These are phyloP conservation scores for Penicillium sp. DNA, from an alignment of 2,329 filamentous ascomycete genomes.

Conservation along the genomic window DNA sequence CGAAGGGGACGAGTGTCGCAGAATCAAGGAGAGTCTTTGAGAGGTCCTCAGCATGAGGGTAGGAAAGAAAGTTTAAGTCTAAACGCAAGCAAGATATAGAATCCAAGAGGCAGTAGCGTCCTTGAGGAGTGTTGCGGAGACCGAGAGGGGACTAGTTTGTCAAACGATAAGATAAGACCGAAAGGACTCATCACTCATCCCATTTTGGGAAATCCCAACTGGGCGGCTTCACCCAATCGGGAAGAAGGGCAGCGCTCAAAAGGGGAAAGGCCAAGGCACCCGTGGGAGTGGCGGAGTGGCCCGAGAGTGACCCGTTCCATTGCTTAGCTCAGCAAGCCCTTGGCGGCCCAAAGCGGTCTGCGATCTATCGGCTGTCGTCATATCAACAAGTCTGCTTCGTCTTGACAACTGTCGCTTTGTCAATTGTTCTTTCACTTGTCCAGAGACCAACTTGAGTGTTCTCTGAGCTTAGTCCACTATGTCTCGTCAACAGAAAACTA, in stretches of 20 bases:
- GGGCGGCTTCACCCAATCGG: neutral
- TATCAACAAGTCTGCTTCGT: slow-evolving; percentile 10
- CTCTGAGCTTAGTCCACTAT: slow-evolving; percentile 1
- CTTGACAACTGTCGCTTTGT: neutral
- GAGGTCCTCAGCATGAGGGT: neutral
- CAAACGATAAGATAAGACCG: neutral
- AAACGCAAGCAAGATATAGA: too few species aligned
- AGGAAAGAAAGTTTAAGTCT: neutral
- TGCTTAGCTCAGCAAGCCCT: neutral
- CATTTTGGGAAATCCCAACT: too few species aligned
- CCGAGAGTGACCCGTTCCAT: neutral
- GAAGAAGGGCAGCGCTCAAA: too few species aligned
- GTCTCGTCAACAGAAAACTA: slow-evolving; percentile 7
- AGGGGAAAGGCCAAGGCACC: too few species aligned
- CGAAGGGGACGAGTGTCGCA: neutral
- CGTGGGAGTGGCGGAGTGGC: too few species aligned
- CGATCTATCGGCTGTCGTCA: slow-evolving; percentile 4
- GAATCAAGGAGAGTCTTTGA: neutral
- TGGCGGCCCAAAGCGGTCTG: neutral
- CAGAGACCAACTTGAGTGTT: too few species aligned
- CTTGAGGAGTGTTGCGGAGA: too few species aligned
- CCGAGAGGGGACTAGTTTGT: neutral
- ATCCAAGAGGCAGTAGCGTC: too few species aligned
- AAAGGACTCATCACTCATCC: too few species aligned
- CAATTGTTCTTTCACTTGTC: neutral